Percentiles rank a stretch among this genome's conserved stretches.
Conservation (phyloP, 2,329 filamentous ascomycete species). For the Colletotrichum lini region DNA sequence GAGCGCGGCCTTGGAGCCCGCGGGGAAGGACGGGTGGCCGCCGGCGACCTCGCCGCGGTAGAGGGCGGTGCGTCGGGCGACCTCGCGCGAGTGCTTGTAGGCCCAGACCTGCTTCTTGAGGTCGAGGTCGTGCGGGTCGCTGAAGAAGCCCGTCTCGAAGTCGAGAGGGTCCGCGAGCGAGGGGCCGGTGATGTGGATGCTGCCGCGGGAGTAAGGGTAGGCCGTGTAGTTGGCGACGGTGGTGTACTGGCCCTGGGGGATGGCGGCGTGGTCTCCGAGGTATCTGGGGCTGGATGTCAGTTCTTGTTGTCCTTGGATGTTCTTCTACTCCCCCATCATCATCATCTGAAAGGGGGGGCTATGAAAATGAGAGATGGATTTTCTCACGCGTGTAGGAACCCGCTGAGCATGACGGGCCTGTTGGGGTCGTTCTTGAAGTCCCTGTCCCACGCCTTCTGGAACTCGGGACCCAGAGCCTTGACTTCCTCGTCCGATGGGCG, state of each 20-base stretch:
- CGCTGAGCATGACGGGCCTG: conserved; percentile 46
- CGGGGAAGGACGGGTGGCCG: conserved; percentile 61
- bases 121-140: conserved; percentile 65
- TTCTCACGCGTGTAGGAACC: conserved; percentile 43
- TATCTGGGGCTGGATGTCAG: conserved; percentile 39
- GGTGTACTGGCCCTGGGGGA: conserved; percentile 62
- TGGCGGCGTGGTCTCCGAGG: conserved; percentile 54
- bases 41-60: conserved; percentile 64
- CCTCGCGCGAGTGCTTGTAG: conserved; percentile 77
- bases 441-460: conserved; percentile 64
- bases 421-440: conserved; percentile 58
- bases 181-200: conserved; percentile 66
- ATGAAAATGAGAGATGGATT: neutral
- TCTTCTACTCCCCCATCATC: too few species aligned
- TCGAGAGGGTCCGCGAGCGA: conserved; percentile 56
- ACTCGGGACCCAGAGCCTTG: conserved; percentile 63
- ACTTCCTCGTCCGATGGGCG: conserved; percentile 68
- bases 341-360: too few species aligned
- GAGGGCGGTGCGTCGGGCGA: conserved; percentile 69
- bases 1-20: conserved; percentile 56
- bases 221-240: conserved; percentile 66
- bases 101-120: conserved; percentile 73
- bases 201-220: conserved; percentile 73
- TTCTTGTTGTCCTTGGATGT: too few species aligned
- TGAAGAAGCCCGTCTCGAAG: conserved; percentile 68